Evolutionary conservation across 1,284 basidiomycete genomes (phyloP), one percentile per base, ranked within the genome.

Genomic region (Trametes sp.): DNA sequence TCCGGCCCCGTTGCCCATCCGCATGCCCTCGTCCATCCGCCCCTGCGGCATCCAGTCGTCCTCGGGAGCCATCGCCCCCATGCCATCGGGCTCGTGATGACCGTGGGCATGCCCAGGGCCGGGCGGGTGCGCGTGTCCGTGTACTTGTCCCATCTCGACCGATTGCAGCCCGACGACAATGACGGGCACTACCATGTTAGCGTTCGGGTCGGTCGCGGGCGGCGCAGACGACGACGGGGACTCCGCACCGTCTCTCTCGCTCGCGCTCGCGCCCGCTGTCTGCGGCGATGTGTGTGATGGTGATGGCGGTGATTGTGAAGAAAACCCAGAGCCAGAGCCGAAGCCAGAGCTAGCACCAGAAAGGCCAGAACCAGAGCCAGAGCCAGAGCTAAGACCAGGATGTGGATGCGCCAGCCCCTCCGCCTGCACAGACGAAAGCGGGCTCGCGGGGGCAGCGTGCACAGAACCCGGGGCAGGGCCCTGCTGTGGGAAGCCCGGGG

Each of bases 121-220:
- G n/a, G 16, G 46, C 3, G 28, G 19, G 10, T 51, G 50, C 21
- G 50, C 50, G 33, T 38, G 50, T 36, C 50, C 50, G 31, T 35
- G 50, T 26, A 70, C 56, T 64, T 75, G 80, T 56, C 79, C 80
- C 63, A 82, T 76, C 68, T 85, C 82, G 35, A 92, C 88, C 57
- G 87, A 89, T 75, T 92, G 90, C 41, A 93, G 76, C 21, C 92
- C 91, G 33, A 93, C 91, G 54, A 93, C 86, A 64, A 93, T 92
- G 61, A 93, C 90, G 33, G 91, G 91, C 16, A 92, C 85, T 28
- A 93, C 87, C 36, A 85, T 79, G 69, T 78, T 83, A 64, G 62
- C 67, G 60, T 70, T 69, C 44, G 69, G 61, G 28, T 63, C 66
- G 56, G 57, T 61, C 51, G 69, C 29, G 9, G 65, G 62, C 21